Percentiles rank a stretch among this genome's conserved stretches.
Evolutionary conservation across 306 rosid genomes (phyloP).

Genomic region (Gastrolobium bilobum): DNA sequence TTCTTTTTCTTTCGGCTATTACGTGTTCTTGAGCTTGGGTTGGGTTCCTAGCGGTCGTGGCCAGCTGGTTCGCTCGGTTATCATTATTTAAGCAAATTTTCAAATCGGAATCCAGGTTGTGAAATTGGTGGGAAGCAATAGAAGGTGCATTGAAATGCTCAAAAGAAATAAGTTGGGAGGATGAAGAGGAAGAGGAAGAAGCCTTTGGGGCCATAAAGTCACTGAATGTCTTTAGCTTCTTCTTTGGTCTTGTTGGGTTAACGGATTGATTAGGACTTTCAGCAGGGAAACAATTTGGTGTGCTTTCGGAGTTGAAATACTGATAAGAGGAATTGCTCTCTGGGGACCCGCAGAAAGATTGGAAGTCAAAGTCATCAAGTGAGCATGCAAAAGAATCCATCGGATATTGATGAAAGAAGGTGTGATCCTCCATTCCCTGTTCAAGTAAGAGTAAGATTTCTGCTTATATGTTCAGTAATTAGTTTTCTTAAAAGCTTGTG

Average conservation of each 20-base stretch:
- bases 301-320: slow-evolving; percentile 33
- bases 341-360: slow-evolving; percentile 38
- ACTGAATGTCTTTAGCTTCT: slow-evolving; percentile 49
- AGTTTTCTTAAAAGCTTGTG: neutral
- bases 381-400: slow-evolving; percentile 45
- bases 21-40: slow-evolving; percentile 79
- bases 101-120: slow-evolving; percentile 26
- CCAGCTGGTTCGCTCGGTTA: slow-evolving; percentile 36
- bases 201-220: slow-evolving; percentile 35
- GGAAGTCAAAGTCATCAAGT: slow-evolving; percentile 30
- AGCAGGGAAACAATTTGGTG: slow-evolving; percentile 39
- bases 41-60: slow-evolving; percentile 36
- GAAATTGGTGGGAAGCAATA: slow-evolving; percentile 31
- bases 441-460: neutral
- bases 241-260: slow-evolving; percentile 33
- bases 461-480: neutral
- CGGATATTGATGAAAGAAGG: slow-evolving; percentile 43
- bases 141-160: slow-evolving; percentile 49
- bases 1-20: slow-evolving; percentile 79
- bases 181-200: slow-evolving; percentile 42
- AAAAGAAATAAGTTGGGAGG: slow-evolving; percentile 76
- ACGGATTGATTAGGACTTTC: slow-evolving; percentile 28
- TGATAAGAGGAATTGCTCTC: slow-evolving; percentile 47
- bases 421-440: slow-evolving; percentile 50
- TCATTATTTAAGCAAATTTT: slow-evolving; percentile 39